Evolutionary conservation across 768 basidiomycete species (phyloP).

Genomic region (Tephrocybe rancida): DNA sequence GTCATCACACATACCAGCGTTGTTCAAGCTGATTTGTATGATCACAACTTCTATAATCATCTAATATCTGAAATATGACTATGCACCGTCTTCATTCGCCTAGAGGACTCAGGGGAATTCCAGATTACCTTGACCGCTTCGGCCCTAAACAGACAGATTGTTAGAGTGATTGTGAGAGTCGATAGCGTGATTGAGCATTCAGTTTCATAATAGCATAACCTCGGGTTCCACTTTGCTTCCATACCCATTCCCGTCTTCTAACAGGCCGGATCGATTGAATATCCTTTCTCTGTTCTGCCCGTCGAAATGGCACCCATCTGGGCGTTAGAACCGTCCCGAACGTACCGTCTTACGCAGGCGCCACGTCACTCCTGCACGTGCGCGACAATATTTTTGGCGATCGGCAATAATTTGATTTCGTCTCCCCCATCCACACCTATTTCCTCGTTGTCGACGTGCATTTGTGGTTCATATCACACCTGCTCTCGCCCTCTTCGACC

Average conservation of each 20-base stretch:
- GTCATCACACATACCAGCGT: too few species aligned
- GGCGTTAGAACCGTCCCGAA: background rate
- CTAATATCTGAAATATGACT: too few species aligned
- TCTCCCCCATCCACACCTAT: slow-evolving; percentile 1
- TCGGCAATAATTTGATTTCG: slow-evolving; percentile 2
- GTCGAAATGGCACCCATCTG: background rate
- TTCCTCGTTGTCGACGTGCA: slow-evolving; percentile 11
- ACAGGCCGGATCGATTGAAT: background rate
- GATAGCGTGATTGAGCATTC: slow-evolving; percentile 29
- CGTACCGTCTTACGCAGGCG: slow-evolving; percentile 16
- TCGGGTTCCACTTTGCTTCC: background rate
- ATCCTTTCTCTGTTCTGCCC: background rate
- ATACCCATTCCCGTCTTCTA: background rate
- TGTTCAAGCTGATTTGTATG: too few species aligned
- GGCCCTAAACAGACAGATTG: background rate
- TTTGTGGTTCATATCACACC: slow-evolving; percentile 11
- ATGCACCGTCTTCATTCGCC: too few species aligned
- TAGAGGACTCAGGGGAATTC: too few species aligned
- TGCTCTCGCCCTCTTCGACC: slow-evolving; percentile 17
- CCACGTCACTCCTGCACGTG: slow-evolving; percentile 47
- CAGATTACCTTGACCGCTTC: too few species aligned
- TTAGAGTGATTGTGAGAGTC: slow-evolving; percentile 26
- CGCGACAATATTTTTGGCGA: slow-evolving; percentile 25
- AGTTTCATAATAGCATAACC: background rate
- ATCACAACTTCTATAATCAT: too few species aligned